Evolutionary conservation across 768 basidiomycete species (phyloP), one percentile per base, ranked within the genome.

Genomic region (Lentinula detonsa): DNA sequence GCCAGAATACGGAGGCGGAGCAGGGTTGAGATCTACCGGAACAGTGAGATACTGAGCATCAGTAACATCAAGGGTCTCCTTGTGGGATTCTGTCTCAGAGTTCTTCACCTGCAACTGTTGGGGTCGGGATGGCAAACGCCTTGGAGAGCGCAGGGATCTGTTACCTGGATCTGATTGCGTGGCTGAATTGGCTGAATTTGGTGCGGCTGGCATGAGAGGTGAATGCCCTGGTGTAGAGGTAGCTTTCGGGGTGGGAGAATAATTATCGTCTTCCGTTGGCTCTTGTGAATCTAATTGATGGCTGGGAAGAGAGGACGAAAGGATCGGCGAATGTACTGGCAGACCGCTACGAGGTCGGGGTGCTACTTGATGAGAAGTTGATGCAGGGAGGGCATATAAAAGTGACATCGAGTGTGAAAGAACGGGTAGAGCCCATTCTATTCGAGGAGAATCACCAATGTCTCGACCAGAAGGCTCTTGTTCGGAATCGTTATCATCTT

Each of bases 1-100:
- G 13, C 57, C 57, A 34, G 45, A 48, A 48, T 59, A 59, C 33
- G 57, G 57, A 59, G 57, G 57, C 34, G 57, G 57, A n/a, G 43
- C 57, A 13, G 31, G 4, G 21, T 37, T 49, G 13, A 59, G 15
- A 21, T 59, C 57, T 48, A 4, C 43, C 33, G 57, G 16, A 37
- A 59, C 33, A 48, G 48, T 50, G 43, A 50, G 45, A 59, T 59
- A 59, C 35, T 59, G 57, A 3, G 33, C 46, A 8, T 18, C 46
- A 35, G 45, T 0, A n/a, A n/a, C n/a, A 8, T 59, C 46, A 31
- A 21, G n/a, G 5, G 18, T 34, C 21, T 39, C 46, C 13, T 58
- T 51, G 2, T 4, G 33, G n/a, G 13, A 3, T 37, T 59, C 37
- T 28, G 15, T 48, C n/a, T 18, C 35, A 1, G 46, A 10, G 34